A percentile compares a stretch with the other conserved stretches of the same genome.
phyloP scores from a whole-genome alignment of 352 stramenopile genomes.

The Globisporangium uncinulatum region DNA sequence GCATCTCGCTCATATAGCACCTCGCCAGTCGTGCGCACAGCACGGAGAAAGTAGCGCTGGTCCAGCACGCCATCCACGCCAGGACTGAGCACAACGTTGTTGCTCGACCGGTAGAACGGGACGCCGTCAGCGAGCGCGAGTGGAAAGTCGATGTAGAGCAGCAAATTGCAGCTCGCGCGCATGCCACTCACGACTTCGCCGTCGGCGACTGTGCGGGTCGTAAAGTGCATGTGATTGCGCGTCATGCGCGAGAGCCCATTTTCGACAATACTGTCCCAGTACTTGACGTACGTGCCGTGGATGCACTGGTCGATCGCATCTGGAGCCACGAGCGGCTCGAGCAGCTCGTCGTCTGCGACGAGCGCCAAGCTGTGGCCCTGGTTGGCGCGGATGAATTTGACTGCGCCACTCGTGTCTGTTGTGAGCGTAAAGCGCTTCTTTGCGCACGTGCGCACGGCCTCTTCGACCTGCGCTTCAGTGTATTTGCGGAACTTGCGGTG shows the following conservation, averaged over 20 bases:
- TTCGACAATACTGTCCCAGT: slow-evolving; percentile 60
- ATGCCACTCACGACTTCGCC: slow-evolving; percentile 79
- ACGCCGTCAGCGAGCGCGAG: slow-evolving; percentile 59
- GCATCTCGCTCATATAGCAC: slow-evolving; percentile 44
- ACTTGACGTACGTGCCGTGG: slow-evolving; percentile 70
- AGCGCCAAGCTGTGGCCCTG: slow-evolving; percentile 68
- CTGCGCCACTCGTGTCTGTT: slow-evolving; percentile 28
- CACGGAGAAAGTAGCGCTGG: slow-evolving; percentile 55
- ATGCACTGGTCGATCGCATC: slow-evolving; percentile 46
- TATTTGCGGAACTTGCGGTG: slow-evolving; percentile 49
- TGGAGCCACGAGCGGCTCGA: slow-evolving; percentile 53
- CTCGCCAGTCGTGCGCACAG: slow-evolving; percentile 38
- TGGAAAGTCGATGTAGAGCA: slow-evolving; percentile 68
- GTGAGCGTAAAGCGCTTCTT: slow-evolving; percentile 79
- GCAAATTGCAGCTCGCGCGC: slow-evolving; percentile 55
- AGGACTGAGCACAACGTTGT: slow-evolving; percentile 77
- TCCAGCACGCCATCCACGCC: slow-evolving; percentile 47
- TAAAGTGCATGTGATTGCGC: slow-evolving; percentile 86
- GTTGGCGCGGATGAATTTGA: slow-evolving; percentile 74
- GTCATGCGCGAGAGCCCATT: slow-evolving; percentile 69
- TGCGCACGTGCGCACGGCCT: slow-evolving; percentile 53
- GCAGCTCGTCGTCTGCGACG: slow-evolving; percentile 66
- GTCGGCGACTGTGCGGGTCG: slow-evolving; percentile 32
- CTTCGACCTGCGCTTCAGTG: slow-evolving; percentile 51
- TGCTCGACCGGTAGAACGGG: slow-evolving; percentile 80